Evolutionary conservation across 768 basidiomycete genomes (phyloP), one percentile per base, ranked within the genome.

Genomic region (Rhodotorula sphaerocarpa): DNA sequence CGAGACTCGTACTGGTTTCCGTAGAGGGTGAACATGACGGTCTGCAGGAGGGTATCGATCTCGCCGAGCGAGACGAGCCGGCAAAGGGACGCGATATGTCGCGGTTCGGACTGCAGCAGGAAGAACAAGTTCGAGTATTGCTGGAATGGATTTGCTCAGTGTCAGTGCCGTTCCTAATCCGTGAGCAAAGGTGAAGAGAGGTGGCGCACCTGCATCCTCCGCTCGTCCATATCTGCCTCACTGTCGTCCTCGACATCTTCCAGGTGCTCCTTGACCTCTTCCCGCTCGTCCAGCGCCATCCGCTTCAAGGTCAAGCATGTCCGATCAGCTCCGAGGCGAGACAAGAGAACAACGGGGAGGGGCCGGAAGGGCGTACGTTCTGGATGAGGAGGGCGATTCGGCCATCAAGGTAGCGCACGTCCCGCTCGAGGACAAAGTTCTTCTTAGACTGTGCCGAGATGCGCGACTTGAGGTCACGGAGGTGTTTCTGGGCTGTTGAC

Each of bases 11-110:
- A 93, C 79, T 97, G 93, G 79, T 99, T 93, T 66, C 95, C 95
- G 75, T 97, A 99, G 33, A 99, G 83, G 23, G 95, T 97, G 78
- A 99, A 99, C 95, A 99, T 99, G 76, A 99, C 95, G 4, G 95
- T 99, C 76, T 99, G 95, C 31, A 99, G 84, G 62, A 99, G 86
- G 50, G 95, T 97, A 76, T 99, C 95, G 73, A 99, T 97, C 79
- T 99, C 95, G 50, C 88, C 84, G 43, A 99, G 78, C 68, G 87
- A 90, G 76, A 99, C 95, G 62, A 99, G 86, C 23, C 95, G 87
- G 73, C 95, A 97, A 28, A 99, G 83, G 54, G 88, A 85, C 42
- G 95, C 95, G 70, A 97, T 86, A 76, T 99, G 95, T 46, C 93
- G 85, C 20, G 95, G 95, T 75, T 99, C 95, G 39, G 89, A 90